These are phyloP conservation scores for Globisporangium spiculum DNA, from an alignment of 352 stramenopile genomes.

Conservation along the genomic window DNA sequence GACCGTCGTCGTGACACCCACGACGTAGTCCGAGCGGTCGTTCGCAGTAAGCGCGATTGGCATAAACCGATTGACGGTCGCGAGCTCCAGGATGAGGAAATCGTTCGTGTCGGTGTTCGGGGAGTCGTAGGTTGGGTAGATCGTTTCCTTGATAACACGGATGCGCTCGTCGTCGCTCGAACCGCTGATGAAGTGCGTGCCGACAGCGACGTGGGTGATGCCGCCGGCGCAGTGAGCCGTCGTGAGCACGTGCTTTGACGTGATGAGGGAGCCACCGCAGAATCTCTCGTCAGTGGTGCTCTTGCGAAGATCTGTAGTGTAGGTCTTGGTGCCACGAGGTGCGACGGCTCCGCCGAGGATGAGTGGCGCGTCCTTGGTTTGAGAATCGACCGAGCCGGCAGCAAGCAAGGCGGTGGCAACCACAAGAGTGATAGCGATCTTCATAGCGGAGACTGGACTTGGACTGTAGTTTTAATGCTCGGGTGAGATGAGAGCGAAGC, in stretches of 20 bases:
- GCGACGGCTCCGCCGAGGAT: no score
- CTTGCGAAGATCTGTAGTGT: no score
- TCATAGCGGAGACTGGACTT: no score
- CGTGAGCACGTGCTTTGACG: neutral
- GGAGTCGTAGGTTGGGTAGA: neutral
- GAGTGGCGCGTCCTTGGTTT: no score
- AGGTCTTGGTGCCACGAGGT: no score
- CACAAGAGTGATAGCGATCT: no score
- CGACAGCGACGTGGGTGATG: neutral
- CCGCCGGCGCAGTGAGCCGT: neutral
- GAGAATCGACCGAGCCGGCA: no score
- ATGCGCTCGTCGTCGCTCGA: neutral
- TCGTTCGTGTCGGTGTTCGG: slow-evolving; percentile 27
- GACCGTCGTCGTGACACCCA: slow-evolving; percentile 7
- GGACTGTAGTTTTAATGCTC: no score
- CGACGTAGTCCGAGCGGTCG: neutral
- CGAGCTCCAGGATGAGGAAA: slow-evolving; percentile 50
- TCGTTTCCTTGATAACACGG: neutral
- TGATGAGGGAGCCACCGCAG: neutral
- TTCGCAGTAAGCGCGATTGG: slow-evolving; percentile 25
- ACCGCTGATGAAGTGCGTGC: neutral
- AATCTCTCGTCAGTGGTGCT: neutral
- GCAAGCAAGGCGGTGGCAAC: no score
- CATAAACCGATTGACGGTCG: slow-evolving; percentile 22
- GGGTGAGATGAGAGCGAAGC: no score